Conservation (phyloP, 331 rosid genomes). For the Acacia concinna region DNA sequence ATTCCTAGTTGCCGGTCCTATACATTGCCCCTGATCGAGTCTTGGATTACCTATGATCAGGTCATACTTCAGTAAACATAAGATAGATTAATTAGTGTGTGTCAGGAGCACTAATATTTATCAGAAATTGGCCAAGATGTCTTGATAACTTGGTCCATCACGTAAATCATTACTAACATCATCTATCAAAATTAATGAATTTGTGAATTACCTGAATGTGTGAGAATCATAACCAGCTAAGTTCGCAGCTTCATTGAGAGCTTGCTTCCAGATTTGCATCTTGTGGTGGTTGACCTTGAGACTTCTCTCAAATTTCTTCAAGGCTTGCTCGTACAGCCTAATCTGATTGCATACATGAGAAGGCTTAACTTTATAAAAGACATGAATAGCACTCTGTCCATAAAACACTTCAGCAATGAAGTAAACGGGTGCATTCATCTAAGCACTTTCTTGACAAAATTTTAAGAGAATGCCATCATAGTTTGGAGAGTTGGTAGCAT, state of each 20-base stretch:
- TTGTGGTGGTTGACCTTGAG: neutral
- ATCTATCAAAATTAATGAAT: no score
- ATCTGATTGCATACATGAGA: neutral
- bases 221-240: conserved; percentile 29
- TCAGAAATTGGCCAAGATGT: no score
- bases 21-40: no score
- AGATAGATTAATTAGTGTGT: no score
- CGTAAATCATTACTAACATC: no score
- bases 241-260: conserved; percentile 27
- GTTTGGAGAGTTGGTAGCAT: neutral
- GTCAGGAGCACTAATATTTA: no score
- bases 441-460: neutral
- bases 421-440: neutral
- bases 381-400: neutral
- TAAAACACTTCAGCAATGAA: no score
- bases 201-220: neutral
- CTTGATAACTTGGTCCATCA: no score
- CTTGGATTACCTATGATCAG: no score
- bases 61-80: no score
- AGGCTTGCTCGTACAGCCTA: neutral
- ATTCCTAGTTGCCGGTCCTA: no score
- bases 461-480: neutral
- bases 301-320: no score
- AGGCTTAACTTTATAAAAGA: conserved; percentile 20
- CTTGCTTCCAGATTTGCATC: conserved; percentile 12